These are phyloP conservation scores for Termitomyces sp. DNA, from an alignment of 768 basidiomycete genomes.

Conservation along the genomic window DNA sequence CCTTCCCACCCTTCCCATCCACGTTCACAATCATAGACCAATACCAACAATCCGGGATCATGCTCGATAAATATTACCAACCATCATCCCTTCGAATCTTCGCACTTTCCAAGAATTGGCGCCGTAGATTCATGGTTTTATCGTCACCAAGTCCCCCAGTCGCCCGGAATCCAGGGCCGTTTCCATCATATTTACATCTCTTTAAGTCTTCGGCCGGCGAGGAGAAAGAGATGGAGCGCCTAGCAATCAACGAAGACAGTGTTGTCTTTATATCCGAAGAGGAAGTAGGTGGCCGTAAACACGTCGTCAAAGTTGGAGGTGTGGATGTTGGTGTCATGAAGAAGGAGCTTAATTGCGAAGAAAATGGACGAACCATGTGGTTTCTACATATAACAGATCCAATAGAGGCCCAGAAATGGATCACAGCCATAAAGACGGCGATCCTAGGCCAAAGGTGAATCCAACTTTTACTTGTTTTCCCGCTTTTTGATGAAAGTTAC, in stretches of 20 bases:
- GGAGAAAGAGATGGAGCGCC: conserved; percentile 66
- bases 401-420: conserved; percentile 69
- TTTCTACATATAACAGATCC: conserved; percentile 60
- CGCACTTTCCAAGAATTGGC: conserved; percentile 72
- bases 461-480: background rate
- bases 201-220: conserved; percentile 59
- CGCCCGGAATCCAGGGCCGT: conserved; percentile 29
- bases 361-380: conserved; percentile 59
- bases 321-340: conserved; percentile 47
- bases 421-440: conserved; percentile 63
- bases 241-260: conserved; percentile 73
- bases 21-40: conserved; percentile 43
- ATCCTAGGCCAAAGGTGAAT: conserved; percentile 66
- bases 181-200: conserved; percentile 61
- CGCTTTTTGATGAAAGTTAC: background rate
- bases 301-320: conserved; percentile 67
- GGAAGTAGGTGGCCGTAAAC: conserved; percentile 37
- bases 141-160: conserved; percentile 39
- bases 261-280: conserved; percentile 71
- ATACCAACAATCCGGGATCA: conserved; percentile 47
- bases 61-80: conserved; percentile 64
- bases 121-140: conserved; percentile 55
- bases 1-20: conserved; percentile 61
- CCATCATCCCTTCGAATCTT: conserved; percentile 67
- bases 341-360: conserved; percentile 39